phyloP scores from a whole-genome alignment of 176 grass and related monocot species.

The Lolium rigidum region DNA sequence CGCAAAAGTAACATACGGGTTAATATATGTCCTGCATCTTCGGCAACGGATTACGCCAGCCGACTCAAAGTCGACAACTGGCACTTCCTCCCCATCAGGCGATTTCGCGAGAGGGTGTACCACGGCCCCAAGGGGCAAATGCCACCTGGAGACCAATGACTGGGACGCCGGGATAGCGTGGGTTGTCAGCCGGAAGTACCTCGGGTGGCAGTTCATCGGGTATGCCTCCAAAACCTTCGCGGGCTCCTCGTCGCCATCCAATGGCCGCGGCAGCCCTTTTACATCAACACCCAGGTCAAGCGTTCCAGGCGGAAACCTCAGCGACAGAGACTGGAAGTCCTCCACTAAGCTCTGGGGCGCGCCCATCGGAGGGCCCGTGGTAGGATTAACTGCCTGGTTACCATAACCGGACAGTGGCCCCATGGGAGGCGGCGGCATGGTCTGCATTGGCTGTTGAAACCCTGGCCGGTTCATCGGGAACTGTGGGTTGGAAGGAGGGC shows the following conservation, averaged over 20 bases:
- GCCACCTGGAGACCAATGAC: slow-evolving; percentile 89
- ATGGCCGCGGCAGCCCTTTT: slow-evolving; percentile 79
- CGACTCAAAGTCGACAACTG: slow-evolving; percentile 84
- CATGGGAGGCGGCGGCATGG: slow-evolving; percentile 56
- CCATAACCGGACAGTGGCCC: slow-evolving; percentile 18
- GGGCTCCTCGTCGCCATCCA: slow-evolving; percentile 78
- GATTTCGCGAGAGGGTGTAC: slow-evolving; percentile 86
- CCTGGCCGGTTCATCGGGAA: slow-evolving; percentile 43
- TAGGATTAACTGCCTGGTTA: slow-evolving; percentile 22
- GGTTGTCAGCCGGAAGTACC: slow-evolving; percentile 89
- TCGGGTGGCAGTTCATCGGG: slow-evolving; percentile 86
- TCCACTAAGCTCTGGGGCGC: slow-evolving; percentile 71
- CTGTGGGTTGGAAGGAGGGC: slow-evolving; percentile 36
- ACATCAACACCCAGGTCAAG: slow-evolving; percentile 74
- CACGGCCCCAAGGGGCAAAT: slow-evolving; percentile 90
- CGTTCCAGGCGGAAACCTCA: slow-evolving; percentile 74
- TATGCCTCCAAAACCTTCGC: slow-evolving; percentile 65
- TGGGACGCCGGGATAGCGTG: slow-evolving; percentile 84
- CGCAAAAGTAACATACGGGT: slow-evolving; percentile 83
- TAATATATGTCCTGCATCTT: slow-evolving; percentile 95
- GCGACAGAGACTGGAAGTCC: slow-evolving; percentile 89
- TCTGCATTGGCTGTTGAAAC: slow-evolving; percentile 50
- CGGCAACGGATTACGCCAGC: slow-evolving; percentile 80
- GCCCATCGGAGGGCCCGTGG: slow-evolving; percentile 48
- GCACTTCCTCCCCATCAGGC: slow-evolving; percentile 98